Conservation (phyloP, 306 rosid genomes). For the Dryas octopetala region DNA sequence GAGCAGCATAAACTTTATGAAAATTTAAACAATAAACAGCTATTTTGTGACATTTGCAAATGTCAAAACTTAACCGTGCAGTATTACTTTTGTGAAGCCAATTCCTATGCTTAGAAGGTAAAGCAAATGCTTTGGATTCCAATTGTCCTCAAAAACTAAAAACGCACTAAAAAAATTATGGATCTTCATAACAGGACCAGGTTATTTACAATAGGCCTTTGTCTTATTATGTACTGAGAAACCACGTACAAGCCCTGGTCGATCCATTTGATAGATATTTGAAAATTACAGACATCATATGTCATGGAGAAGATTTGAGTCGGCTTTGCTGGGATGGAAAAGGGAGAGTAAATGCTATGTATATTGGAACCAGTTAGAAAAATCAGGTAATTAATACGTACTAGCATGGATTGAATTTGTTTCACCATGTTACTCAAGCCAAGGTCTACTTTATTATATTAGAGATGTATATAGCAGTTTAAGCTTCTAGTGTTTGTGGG, state of each 20-base stretch:
- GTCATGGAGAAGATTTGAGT: conserved; percentile 6
- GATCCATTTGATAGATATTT: neutral
- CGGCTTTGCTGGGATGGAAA: conserved; percentile 21
- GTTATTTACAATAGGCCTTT: conserved; percentile 22
- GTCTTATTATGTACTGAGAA: conserved; percentile 16
- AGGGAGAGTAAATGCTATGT: conserved; percentile 12
- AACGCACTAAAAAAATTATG: neutral
- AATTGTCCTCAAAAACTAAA: neutral
- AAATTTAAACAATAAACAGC: no score
- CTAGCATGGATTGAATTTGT: neutral
- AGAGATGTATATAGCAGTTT: neutral
- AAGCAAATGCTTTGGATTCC: neutral
- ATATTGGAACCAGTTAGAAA: conserved; percentile 29
- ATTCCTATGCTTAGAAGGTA: conserved; percentile 27
- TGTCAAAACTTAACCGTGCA: no score
- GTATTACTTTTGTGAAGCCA: conserved; percentile 11
- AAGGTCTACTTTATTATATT: neutral
- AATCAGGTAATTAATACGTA: conserved; percentile 16
- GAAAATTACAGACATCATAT: conserved; percentile 12
- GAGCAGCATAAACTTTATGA: no score
- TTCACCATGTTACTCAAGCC: neutral
- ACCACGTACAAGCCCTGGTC: conserved; percentile 12
- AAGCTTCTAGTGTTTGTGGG: neutral
- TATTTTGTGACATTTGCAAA: no score
- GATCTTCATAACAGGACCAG: conserved; percentile 20